phyloP scores from a whole-genome alignment of 345 rosid genomes.

The Toxicodendron radicans region DNA sequence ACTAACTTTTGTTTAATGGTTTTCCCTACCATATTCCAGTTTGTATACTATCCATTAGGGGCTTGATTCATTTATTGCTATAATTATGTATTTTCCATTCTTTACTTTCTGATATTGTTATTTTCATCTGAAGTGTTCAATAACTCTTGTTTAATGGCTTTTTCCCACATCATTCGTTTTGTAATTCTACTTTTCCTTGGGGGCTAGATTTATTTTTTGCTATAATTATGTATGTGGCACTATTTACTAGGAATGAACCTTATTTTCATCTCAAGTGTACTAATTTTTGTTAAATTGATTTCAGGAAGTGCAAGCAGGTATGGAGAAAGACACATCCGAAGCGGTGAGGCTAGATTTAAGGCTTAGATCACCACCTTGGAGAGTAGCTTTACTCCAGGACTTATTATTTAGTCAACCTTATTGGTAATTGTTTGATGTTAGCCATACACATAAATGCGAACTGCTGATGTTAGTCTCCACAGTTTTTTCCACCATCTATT shows the following conservation, averaged over 20 bases:
- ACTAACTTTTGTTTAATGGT: constrained; percentile 5
- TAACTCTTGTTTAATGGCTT: background rate
- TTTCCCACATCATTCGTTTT: too few species aligned
- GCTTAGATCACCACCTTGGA: background rate
- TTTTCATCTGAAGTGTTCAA: background rate
- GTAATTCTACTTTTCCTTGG: too few species aligned
- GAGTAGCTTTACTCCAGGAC: background rate
- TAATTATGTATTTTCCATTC: background rate
- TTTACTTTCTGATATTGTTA: background rate
- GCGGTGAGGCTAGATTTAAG: constrained; percentile 1
- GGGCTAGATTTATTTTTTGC: too few species aligned
- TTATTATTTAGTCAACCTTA: background rate
- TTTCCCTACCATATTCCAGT: constrained; percentile 16
- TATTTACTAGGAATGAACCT: too few species aligned
- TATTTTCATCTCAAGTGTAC: background rate
- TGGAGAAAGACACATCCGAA: background rate
- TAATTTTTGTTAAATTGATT: constrained; percentile 16
- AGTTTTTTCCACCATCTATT: background rate
- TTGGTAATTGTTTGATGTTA: background rate
- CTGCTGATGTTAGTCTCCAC: background rate
- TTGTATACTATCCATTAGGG: background rate
- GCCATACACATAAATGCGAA: background rate
- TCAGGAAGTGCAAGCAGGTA: constrained; percentile 43
- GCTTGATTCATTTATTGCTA: background rate
- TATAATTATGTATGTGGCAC: too few species aligned